Evolutionary conservation across 1,284 basidiomycete species (phyloP).

Genomic region (Cystobasidium pallidum): DNA sequence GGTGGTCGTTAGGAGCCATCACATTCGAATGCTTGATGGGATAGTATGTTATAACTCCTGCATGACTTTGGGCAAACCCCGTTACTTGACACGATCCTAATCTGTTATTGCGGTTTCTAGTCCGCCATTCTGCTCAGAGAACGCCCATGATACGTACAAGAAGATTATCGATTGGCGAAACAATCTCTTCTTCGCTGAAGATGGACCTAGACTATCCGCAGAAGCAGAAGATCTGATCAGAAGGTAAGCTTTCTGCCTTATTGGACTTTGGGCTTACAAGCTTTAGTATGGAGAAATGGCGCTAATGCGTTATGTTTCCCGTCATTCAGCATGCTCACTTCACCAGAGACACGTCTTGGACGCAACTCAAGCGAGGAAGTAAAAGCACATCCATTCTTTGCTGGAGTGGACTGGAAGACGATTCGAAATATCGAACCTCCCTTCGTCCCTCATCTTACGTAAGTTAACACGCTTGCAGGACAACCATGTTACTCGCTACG

Average conservation of each 20-base stretch:
- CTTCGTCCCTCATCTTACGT: slow-evolving; percentile 84
- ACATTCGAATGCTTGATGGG: slow-evolving; percentile 98
- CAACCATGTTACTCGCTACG: no score
- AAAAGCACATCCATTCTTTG: slow-evolving; percentile 94
- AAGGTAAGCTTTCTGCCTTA: slow-evolving; percentile 60
- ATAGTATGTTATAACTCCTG: slow-evolving; percentile 36
- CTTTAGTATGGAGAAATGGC: no score
- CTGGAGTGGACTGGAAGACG: slow-evolving; percentile 89
- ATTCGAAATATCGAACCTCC: slow-evolving; percentile 93
- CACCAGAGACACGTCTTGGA: slow-evolving; percentile 73
- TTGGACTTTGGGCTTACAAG: no score
- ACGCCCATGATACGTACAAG: slow-evolving; percentile 96
- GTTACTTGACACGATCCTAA: neutral
- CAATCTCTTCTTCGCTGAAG: slow-evolving; percentile 91
- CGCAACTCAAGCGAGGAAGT: slow-evolving; percentile 74
- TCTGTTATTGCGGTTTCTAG: slow-evolving; percentile 64
- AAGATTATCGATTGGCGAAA: slow-evolving; percentile 96
- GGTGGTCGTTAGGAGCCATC: slow-evolving; percentile 70
- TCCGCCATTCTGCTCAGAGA: slow-evolving; percentile 96
- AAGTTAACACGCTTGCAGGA: slow-evolving; percentile 26
- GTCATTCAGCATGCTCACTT: slow-evolving; percentile 70
- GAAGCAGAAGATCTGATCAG: slow-evolving; percentile 91
- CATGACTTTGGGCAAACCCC: no score
- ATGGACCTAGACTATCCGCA: slow-evolving; percentile 80
- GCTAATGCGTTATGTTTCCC: neutral